Conservation (phyloP, 768 basidiomycete genomes). For the Sarcodon sp. region DNA sequence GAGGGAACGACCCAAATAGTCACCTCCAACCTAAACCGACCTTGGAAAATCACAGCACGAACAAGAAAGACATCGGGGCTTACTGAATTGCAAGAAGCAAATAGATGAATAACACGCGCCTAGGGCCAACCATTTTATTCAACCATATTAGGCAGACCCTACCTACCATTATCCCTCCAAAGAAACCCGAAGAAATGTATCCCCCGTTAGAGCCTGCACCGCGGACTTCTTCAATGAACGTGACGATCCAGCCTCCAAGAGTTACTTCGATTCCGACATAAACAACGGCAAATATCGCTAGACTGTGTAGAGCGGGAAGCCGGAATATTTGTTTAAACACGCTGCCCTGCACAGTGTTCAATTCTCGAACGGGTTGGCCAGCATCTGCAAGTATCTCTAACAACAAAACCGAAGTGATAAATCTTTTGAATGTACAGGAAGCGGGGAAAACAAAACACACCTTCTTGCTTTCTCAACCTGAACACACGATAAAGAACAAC, state of each 20-base stretch:
- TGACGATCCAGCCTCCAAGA: slow-evolving; percentile 34
- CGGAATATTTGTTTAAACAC: slow-evolving; percentile 21
- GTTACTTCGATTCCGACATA: slow-evolving; percentile 32
- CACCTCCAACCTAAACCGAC: slow-evolving; percentile 23
- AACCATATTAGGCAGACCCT: slow-evolving; percentile 2
- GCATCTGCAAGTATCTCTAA: slow-evolving; percentile 16
- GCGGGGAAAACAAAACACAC: slow-evolving; percentile 7
- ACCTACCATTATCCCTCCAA: slow-evolving; percentile 17
- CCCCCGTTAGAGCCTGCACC: slow-evolving; percentile 24
- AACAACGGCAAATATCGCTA: slow-evolving; percentile 25
- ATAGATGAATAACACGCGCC: slow-evolving; percentile 19
- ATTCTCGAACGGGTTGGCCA: slow-evolving; percentile 17
- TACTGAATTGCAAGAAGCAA: slow-evolving; percentile 21
- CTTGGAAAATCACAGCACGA: not conserved
- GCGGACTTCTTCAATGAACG: slow-evolving; percentile 25
- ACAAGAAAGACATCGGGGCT: slow-evolving; percentile 1
- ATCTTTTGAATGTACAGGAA: not conserved
- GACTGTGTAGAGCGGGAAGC: slow-evolving; percentile 21
- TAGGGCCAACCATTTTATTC: slow-evolving; percentile 19
- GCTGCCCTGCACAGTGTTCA: slow-evolving; percentile 13
- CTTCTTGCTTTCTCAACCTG: slow-evolving; percentile 15
- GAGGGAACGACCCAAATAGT: slow-evolving; percentile 41
- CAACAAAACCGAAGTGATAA: not conserved
- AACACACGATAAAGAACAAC: slow-evolving; percentile 12
- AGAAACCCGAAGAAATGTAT: slow-evolving; percentile 30